Base-by-base conservation (phyloP, 129 eudicot genomes). In the Smallanthus sonchifolius region DNA sequence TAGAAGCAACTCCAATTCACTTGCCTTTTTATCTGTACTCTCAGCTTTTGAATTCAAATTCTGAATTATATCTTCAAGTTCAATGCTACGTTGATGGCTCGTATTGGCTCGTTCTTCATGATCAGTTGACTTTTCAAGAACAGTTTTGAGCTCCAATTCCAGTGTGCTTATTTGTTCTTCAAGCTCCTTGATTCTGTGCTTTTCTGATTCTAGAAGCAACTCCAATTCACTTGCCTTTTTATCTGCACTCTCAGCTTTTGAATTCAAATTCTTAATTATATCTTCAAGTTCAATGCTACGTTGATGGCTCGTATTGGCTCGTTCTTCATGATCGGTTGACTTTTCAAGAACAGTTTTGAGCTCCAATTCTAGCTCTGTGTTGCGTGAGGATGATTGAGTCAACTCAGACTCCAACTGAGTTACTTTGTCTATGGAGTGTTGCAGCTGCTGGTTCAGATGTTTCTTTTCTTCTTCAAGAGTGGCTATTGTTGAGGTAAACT, bases 261-360 rank as follows among this genome's bases (percentile, higher is more conserved):
- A 84, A 71, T 86, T 87, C 35, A 90, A 82, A 16, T 69, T 77
- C 76, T 89, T 83, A 38, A 87, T 67, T 47, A 89, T 43, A 60
- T 80, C 85, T 80, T 89, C 97, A 24, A 89, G 84, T 65, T 92
- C 93, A 66, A 80, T 65, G 79, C 93, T 81, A 24, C 96, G 92
- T 57, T 90, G 84, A 72, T 87, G 88, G 47, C 80, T 81, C 45
- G 65, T 76, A 40, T 69, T 84, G 16, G 86, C 96, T 78, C 82
- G 80, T 44, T 74, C 88, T 67, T 90, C 93, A 38, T 87, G 96
- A 57, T 90, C 86, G 35, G 80, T 62, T 65, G 79, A 63, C 56
- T 84, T 80, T 34, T 84, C 96, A 2, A 34, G 70, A 24, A 73
- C 80, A 68, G 49, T 85, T 63, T 85, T 90, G 70, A 90, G 76